phyloP scores from a whole-genome alignment of 2,329 filamentous ascomycete genomes.

The Trichoderma aggressivum region DNA sequence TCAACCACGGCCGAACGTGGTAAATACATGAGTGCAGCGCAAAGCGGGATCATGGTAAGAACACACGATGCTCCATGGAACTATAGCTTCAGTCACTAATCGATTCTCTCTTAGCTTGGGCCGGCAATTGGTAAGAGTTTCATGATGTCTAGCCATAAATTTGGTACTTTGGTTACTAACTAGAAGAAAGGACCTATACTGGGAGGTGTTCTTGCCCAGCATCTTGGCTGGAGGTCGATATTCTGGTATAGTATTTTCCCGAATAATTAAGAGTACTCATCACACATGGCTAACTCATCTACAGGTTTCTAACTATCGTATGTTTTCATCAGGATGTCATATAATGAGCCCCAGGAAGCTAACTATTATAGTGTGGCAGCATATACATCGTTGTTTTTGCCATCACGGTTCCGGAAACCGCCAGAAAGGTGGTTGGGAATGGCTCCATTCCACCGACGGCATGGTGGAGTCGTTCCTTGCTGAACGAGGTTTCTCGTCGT shows the following conservation, averaged over 20 bases:
- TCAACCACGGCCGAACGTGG: background rate
- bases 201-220: background rate
- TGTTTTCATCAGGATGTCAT: background rate
- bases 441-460: background rate
- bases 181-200: background rate
- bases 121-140: background rate
- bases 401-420: background rate
- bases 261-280: background rate
- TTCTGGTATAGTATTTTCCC: background rate
- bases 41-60: background rate
- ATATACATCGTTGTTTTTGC: background rate
- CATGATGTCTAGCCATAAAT: background rate
- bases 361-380: background rate
- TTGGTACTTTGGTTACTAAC: background rate
- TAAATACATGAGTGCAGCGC: background rate
- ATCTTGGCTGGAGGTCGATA: slow-evolving; percentile 1
- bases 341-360: background rate
- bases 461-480: background rate
- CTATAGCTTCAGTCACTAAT: background rate
- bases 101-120: background rate
- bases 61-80: background rate
- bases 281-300: background rate
- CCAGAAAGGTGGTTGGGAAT: background rate
- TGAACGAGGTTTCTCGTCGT: background rate
- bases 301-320: background rate